A percentile compares a stretch with the other conserved stretches of the same genome.
These are phyloP conservation scores for Diaporthe sp. DNA, from an alignment of 2,329 filamentous ascomycete genomes.

Conservation along the genomic window DNA sequence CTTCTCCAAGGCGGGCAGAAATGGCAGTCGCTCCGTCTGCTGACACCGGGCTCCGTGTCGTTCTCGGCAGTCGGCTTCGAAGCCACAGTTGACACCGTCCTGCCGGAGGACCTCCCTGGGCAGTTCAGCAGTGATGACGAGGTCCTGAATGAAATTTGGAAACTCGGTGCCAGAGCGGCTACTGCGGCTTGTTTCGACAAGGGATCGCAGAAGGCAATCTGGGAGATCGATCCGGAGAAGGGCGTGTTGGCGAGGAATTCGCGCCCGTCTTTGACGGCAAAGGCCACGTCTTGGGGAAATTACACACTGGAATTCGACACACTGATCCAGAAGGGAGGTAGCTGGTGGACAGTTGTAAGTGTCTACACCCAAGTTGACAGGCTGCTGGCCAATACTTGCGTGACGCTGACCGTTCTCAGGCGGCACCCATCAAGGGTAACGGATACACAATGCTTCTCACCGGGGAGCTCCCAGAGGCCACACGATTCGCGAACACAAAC, in stretches of 20 bases:
- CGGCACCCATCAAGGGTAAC: background rate
- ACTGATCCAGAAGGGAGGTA: constrained; percentile 50
- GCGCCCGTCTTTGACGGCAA: constrained; percentile 42
- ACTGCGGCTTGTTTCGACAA: constrained; percentile 16
- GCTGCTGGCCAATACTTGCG: too few species aligned
- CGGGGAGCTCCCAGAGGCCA: background rate
- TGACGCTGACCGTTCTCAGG: background rate
- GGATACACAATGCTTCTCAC: constrained; percentile 18
- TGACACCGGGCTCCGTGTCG: constrained; percentile 15
- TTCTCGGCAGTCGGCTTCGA: background rate
- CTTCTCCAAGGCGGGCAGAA: constrained; percentile 18
- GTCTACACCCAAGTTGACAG: background rate
- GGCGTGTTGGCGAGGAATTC: constrained; percentile 45
- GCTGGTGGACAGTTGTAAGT: constrained; percentile 49
- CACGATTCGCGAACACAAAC: constrained; percentile 46
- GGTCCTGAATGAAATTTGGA: constrained; percentile 11
- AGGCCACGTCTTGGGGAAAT: constrained; percentile 42
- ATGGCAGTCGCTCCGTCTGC: constrained; percentile 22
- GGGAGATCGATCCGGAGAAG: constrained; percentile 12
- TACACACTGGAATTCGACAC: constrained; percentile 51
- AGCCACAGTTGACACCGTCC: constrained; percentile 1
- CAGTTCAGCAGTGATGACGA: constrained; percentile 15
- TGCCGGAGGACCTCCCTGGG: background rate
- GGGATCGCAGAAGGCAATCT: constrained; percentile 13
- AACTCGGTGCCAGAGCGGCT: constrained; percentile 10